phyloP scores from a whole-genome alignment of 306 rosid genomes.

The Citrullus amarus region DNA sequence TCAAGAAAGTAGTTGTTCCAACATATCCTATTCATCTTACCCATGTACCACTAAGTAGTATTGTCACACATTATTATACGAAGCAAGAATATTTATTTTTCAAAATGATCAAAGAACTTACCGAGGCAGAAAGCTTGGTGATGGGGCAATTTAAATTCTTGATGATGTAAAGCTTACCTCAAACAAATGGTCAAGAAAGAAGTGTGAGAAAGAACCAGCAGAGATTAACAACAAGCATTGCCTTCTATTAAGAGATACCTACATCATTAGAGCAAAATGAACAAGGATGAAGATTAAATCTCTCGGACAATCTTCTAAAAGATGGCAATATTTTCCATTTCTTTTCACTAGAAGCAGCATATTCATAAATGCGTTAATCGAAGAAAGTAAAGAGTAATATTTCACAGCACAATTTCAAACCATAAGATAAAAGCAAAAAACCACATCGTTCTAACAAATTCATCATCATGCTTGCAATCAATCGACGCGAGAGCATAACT shows the following conservation, averaged over 20 bases:
- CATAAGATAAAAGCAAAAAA: background rate
- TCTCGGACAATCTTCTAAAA: background rate
- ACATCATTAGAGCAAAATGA: background rate
- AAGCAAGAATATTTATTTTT: background rate
- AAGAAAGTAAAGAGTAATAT: background rate
- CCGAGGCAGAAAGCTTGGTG: background rate
- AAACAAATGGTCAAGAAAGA: conserved; percentile 75
- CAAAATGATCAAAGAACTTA: background rate
- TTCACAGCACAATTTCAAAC: background rate
- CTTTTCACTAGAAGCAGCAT: background rate
- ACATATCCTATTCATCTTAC: too few species aligned
- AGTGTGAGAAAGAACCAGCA: conserved; percentile 82
- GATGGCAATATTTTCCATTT: background rate
- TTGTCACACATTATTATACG: too few species aligned
- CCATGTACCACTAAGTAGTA: too few species aligned
- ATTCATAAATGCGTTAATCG: background rate
- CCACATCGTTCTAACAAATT: background rate
- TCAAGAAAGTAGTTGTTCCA: too few species aligned
- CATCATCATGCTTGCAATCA: background rate
- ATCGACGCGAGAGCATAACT: background rate
- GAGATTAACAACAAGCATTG: conserved; percentile 64
- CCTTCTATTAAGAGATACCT: conserved; percentile 57
- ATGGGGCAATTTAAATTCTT: background rate
- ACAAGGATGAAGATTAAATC: background rate
- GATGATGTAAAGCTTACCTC: conserved; percentile 38